These are phyloP conservation scores for Podaxis sp. DNA, from an alignment of 768 basidiomycete species.

Conservation along the genomic window DNA sequence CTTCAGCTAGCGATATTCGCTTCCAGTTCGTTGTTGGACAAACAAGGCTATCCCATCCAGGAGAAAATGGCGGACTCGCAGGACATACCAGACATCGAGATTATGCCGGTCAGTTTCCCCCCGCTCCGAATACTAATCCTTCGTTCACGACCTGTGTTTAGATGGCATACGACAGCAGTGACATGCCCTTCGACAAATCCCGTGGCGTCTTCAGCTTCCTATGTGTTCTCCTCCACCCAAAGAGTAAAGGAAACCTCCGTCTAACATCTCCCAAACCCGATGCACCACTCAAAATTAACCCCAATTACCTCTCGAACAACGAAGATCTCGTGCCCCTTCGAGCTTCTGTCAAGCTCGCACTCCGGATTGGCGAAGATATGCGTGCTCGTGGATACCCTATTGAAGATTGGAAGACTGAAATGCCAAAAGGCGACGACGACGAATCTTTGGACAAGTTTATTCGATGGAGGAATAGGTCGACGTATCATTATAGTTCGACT, in stretches of 20 bases:
- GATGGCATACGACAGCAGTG: conserved; percentile 6
- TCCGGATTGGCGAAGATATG: conserved; percentile 35
- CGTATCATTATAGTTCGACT: conserved; percentile 43
- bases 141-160: neutral
- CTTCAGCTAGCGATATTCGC: conserved; percentile 28
- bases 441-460: conserved; percentile 34
- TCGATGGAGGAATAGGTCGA: conserved; percentile 34
- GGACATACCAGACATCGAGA: conserved; percentile 35
- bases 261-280: conserved; percentile 38
- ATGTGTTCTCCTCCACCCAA: conserved; percentile 25
- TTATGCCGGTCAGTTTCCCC: conserved; percentile 22
- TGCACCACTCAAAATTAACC: conserved; percentile 39
- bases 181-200: conserved; percentile 10
- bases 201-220: conserved; percentile 22
- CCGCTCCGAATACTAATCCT: neutral
- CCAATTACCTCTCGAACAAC: conserved; percentile 38
- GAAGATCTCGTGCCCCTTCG: conserved; percentile 40
- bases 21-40: conserved; percentile 22
- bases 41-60: conserved; percentile 8
- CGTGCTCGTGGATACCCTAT: conserved; percentile 27
- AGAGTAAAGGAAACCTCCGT: conserved; percentile 34
- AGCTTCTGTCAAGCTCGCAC: conserved; percentile 33
- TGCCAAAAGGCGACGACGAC: conserved; percentile 36
- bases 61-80: conserved; percentile 16
- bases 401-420: conserved; percentile 33